Evolutionary conservation across 257 asterid genomes (phyloP).

Genomic region (Scutellaria minor): DNA sequence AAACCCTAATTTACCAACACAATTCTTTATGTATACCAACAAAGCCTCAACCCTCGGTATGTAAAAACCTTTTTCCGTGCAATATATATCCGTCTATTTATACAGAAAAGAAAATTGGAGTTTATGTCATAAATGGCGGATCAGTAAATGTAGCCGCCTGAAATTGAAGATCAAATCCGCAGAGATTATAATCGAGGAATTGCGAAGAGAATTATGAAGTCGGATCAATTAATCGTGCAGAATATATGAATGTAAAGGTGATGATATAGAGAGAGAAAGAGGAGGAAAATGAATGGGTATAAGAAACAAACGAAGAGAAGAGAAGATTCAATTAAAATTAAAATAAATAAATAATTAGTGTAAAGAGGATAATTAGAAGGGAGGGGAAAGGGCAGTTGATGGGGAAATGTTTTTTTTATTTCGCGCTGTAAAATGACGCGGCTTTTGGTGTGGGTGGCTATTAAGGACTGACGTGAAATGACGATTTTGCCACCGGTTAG

Average conservation of each 20-base stretch:
- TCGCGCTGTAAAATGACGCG: slow-evolving; percentile 36
- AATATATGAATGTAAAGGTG: slow-evolving; percentile 31
- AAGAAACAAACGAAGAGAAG: slow-evolving; percentile 27
- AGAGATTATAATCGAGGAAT: slow-evolving; percentile 35
- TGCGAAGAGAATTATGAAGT: slow-evolving; percentile 24
- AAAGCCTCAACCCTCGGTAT: slow-evolving; percentile 36
- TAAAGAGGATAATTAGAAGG: slow-evolving; percentile 3
- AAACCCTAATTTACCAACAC: slow-evolving; percentile 43
- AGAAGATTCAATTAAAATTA: not conserved
- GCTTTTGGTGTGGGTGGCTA: slow-evolving; percentile 36
- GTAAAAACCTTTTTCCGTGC: slow-evolving; percentile 23
- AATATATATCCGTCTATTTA: slow-evolving; percentile 6
- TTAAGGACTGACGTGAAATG: slow-evolving; percentile 29
- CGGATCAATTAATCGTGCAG: slow-evolving; percentile 29
- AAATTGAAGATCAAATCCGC: slow-evolving; percentile 30
- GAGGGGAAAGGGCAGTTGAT: not conserved
- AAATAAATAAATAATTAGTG: slow-evolving; percentile 27
- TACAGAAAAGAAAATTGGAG: not conserved
- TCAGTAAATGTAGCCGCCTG: slow-evolving; percentile 33
- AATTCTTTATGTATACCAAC: slow-evolving; percentile 23
- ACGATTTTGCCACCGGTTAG: slow-evolving; percentile 37
- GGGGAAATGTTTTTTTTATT: slow-evolving; percentile 28
- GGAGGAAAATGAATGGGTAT: slow-evolving; percentile 37
- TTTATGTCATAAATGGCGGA: slow-evolving; percentile 28
- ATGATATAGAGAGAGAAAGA: slow-evolving; percentile 24